These are phyloP conservation scores for Colletotrichum melonis DNA, from an alignment of 2,329 filamentous ascomycete species.

Conservation along the genomic window DNA sequence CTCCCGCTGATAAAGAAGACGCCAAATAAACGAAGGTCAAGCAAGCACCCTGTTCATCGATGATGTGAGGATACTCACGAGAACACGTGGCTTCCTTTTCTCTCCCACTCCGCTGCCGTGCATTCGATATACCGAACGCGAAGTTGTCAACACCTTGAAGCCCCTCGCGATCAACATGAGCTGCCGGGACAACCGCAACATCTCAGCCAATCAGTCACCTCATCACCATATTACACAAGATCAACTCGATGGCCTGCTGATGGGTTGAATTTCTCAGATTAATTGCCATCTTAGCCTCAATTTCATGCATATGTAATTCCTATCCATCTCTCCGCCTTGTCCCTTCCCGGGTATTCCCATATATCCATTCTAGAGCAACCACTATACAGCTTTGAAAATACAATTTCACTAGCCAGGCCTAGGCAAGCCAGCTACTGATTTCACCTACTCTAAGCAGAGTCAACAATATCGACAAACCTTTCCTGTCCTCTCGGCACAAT, in stretches of 20 bases:
- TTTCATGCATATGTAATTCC: neutral
- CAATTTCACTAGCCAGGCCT: neutral
- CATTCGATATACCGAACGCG: neutral
- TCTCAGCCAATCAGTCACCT: neutral
- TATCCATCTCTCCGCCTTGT: neutral
- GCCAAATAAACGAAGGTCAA: neutral
- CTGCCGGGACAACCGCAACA: constrained; percentile 22
- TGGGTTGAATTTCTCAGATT: neutral
- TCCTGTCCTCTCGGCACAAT: constrained; percentile 78
- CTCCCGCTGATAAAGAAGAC: constrained; percentile 5
- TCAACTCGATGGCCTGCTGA: too few species aligned
- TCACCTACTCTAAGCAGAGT: constrained; percentile 28
- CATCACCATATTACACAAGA: neutral
- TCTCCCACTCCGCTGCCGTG: neutral
- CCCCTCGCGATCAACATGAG: neutral
- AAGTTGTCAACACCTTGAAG: neutral
- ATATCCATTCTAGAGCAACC: neutral
- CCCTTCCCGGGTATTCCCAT: neutral
- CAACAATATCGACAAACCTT: constrained; percentile 66
- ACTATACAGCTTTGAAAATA: neutral
- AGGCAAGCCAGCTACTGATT: neutral
- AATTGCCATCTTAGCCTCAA: neutral
- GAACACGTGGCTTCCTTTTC: neutral
- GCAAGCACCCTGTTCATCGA: neutral
- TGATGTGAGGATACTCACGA: constrained; percentile 8